These are phyloP conservation scores for Torulaspora maleeae DNA, from an alignment of 805 yeast genomes.

Conservation along the genomic window DNA sequence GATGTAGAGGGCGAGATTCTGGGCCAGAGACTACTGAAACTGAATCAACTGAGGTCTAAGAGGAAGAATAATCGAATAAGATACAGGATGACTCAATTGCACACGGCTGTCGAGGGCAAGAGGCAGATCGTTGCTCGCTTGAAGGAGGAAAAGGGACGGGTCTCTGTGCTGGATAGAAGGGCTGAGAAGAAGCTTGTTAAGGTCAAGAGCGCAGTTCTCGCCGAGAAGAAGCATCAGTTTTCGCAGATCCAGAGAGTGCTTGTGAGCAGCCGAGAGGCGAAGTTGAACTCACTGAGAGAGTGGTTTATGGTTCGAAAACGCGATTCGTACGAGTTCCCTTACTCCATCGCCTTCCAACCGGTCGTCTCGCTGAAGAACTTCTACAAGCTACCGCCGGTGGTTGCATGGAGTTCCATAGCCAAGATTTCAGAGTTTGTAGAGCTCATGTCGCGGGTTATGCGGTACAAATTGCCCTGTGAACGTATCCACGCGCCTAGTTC, in stretches of 20 bases:
- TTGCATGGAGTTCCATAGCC: slow-evolving; percentile 20
- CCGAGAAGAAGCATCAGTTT: slow-evolving; percentile 10
- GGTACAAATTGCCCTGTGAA: slow-evolving; percentile 16
- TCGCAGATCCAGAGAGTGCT: slow-evolving; percentile 17
- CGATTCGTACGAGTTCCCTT: slow-evolving; percentile 24
- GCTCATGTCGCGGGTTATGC: slow-evolving; percentile 14
- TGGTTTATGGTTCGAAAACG: slow-evolving; percentile 25
- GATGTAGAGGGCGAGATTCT: slow-evolving; percentile 14
- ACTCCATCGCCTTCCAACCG: slow-evolving; percentile 26
- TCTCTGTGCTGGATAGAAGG: not conserved
- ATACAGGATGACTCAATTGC: slow-evolving; percentile 13
- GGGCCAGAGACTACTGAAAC: slow-evolving; percentile 14
- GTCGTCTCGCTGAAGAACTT: slow-evolving; percentile 25
- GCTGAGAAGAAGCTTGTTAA: not conserved
- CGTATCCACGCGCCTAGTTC: slow-evolving; percentile 5
- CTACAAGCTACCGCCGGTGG: slow-evolving; percentile 18
- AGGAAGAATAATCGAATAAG: slow-evolving; percentile 20
- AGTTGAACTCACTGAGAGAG: slow-evolving; percentile 12
- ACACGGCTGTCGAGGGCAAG: slow-evolving; percentile 11
- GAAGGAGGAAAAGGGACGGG: not conserved
- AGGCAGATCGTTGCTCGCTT: not conserved
- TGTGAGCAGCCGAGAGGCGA: slow-evolving; percentile 10
- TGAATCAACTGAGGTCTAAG: slow-evolving; percentile 17
- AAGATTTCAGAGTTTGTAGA: slow-evolving; percentile 23
- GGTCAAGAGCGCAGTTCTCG: not conserved